These are phyloP conservation scores for Talaromyces sp. DNA, from an alignment of 2,329 filamentous ascomycete genomes.

Conservation along the genomic window DNA sequence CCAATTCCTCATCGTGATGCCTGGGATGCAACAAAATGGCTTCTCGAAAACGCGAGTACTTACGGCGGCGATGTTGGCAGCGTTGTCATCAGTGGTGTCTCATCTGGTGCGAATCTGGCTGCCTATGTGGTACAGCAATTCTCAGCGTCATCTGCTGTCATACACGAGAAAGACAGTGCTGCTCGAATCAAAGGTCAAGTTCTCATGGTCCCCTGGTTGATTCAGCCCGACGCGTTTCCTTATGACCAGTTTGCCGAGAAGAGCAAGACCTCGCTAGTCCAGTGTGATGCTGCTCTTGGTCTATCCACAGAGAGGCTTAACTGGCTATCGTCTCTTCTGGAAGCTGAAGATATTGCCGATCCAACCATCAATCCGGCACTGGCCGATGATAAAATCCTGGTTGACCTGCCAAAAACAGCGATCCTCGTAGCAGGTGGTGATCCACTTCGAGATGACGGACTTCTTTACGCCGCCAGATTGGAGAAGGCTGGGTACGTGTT, in stretches of 20 bases:
- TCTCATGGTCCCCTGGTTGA: constrained; percentile 8
- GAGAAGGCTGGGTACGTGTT: neutral
- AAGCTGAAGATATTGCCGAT: neutral
- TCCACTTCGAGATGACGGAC: constrained; percentile 4
- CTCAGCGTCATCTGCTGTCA: neutral
- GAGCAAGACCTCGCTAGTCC: neutral
- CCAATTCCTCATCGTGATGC: constrained; percentile 3
- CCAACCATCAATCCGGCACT: neutral
- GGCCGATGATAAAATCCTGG: neutral
- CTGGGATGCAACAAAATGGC: constrained; percentile 6
- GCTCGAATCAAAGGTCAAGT: constrained; percentile 4
- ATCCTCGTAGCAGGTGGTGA: constrained; percentile 6
- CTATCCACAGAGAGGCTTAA: neutral
- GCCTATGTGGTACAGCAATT: constrained; percentile 7
- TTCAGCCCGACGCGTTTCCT: constrained; percentile 9
- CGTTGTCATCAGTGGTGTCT: constrained; percentile 5
- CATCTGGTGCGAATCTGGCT: constrained; percentile 9
- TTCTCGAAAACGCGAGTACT: neutral
- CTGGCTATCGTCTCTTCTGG: neutral
- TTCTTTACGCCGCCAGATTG: constrained; percentile 9
- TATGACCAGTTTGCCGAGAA: neutral
- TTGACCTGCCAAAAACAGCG: neutral
- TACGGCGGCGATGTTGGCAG: constrained; percentile 4
- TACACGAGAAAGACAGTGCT: no score
- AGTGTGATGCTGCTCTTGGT: neutral